Percentiles rank a stretch among this genome's conserved stretches.
Evolutionary conservation across 148 eudicot genomes (phyloP).

Genomic region (Rhododendron molle): DNA sequence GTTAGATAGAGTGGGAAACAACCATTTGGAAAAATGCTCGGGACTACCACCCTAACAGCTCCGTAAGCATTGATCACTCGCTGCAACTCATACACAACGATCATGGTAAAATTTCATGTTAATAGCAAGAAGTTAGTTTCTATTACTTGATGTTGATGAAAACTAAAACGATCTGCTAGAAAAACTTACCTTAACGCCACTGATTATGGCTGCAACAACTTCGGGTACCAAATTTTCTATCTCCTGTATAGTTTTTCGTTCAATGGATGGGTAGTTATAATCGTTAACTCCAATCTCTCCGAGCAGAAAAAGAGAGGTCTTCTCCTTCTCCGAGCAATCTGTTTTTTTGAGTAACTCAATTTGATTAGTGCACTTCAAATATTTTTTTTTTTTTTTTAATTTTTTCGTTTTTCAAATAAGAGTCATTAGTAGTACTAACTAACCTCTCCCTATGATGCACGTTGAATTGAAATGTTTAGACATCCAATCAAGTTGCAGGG

Average conservation of each 20-base stretch:
- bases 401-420: not conserved
- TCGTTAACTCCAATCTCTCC: not conserved
- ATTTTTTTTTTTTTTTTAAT: not conserved
- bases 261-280: not conserved
- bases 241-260: not conserved
- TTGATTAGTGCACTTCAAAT: not conserved
- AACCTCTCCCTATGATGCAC: not conserved
- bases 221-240: not conserved
- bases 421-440: not conserved
- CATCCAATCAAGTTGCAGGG: slow-evolving; percentile 1
- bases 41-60: slow-evolving; percentile 22
- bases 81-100: slow-evolving; percentile 3
- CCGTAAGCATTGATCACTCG: slow-evolving; percentile 12
- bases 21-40: slow-evolving; percentile 25
- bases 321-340: not conserved
- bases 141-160: no score
- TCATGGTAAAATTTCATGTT: not conserved
- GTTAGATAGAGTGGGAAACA: slow-evolving; percentile 21
- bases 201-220: not conserved
- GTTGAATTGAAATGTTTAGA: not conserved
- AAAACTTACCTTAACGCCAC: not conserved
- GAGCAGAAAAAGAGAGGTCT: not conserved
- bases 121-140: not conserved
- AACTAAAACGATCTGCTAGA: no score
- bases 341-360: not conserved